Base-by-base conservation (phyloP, 257 asterid species). In the Fraxinus americana region DNA sequence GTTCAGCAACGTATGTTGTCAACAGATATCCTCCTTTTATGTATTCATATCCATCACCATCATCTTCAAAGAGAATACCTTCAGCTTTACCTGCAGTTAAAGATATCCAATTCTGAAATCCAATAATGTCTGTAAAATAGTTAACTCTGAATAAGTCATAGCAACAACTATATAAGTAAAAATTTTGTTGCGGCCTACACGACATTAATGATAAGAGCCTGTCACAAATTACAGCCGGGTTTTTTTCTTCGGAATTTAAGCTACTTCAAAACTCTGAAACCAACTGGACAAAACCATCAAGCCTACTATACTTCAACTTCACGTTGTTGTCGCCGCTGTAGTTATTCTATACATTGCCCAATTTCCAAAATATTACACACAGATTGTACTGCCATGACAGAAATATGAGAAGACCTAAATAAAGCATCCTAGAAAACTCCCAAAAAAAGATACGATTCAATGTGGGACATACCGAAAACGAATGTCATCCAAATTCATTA, bases 41-140 rank as follows among this genome's bases (percentile, higher is more conserved):
- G 84, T 89, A 96, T 74, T 81, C 97, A 83, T 93, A 91, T 73
- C 98, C 99, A 87, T 96, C 99, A 17, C 97, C 98, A 73, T 87
- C 92, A 75, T 96, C 99, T 85, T 96, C 99, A 72, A 81, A 96
- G 73, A 90, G 90, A 82, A 79, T 16, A 63, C 99, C 99, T 88
- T 92, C 94, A 57, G 99, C 97, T 82, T 90, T 93, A 72, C 98
- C 99, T 95, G 89, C 77, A 80, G 29, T 69, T 84, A 67, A 71
- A 54, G 38, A 79, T 61, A 80, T 48, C 73, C 19, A 74, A 71
- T 69, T 70, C 39, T 67, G 6, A 78, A 34, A 59, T 69, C 17
- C 73, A n/a, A 29, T n/a, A 54, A 52, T 14, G 27, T 19, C 65
- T 54, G 65, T n/a, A 7, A 54, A 19, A 17, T 19, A n/a, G 27